Evolutionary conservation across 495 filamentous ascomycete species (phyloP), one percentile per base, ranked within the genome.

Genomic region (Apiosordaria backusii): DNA sequence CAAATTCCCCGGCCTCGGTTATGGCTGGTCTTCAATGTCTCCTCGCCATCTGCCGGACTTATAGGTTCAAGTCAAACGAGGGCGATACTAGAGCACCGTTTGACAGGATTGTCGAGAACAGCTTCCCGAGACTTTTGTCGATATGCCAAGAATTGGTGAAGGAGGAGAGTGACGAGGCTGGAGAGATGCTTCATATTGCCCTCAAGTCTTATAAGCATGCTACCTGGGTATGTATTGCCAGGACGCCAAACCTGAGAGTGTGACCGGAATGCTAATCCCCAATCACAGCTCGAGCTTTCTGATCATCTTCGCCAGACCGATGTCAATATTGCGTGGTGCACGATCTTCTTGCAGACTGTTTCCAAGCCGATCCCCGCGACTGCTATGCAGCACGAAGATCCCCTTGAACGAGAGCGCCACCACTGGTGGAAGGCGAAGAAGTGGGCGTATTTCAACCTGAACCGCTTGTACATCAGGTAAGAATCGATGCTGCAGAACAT

Each of bases 371-470:
- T 90, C 61, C 95, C 95, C 0, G 83, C 88, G 52, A 87, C 80
- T 67, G 88, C 92, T 5, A 87, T 98, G 84, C 74, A 82, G 61
- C 35, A 45, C 35, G 93, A 97, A 53, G 92, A 96, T 55, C 80
- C 89, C 53, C 87, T 91, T 21, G 96, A 98, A 72, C 86, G 96
- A 26, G 96, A 97, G 75, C 83, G 86, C 63, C 93, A 97, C 75
- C 92, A 97, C 75, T 99, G 95, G 93, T 99, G 95, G 94, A 99
- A 98, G 84, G 90, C 92, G 62, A 99, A 98, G 89, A 99, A 98
- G 78, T 98, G 95, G 96, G 89, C 94, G 5, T 98, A 97, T 76
- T 94, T 92, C 69, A 98, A 97, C 78, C 81, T 99, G 63, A 99
- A 99, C 77, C 86, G 95, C 68, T 86, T 98, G 13, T 99, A 93